Evolutionary conservation across 2,329 filamentous ascomycete genomes (phyloP).

Genomic region (Xylaria sp.): DNA sequence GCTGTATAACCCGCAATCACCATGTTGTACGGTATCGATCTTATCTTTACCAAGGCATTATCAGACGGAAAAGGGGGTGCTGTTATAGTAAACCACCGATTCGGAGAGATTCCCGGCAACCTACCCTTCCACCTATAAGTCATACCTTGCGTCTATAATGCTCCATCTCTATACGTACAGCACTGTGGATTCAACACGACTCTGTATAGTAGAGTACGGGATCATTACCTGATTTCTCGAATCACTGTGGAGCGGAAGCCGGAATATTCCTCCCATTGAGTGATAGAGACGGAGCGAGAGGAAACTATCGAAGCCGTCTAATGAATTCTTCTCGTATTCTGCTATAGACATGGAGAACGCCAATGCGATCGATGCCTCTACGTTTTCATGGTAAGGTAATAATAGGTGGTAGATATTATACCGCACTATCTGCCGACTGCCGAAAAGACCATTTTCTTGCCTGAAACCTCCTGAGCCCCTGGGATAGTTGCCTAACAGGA

Average conservation of each 20-base stretch:
- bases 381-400: background rate
- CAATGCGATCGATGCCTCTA: background rate
- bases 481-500: background rate
- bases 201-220: background rate
- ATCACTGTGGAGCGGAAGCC: background rate
- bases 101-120: background rate
- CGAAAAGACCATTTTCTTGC: background rate
- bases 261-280: background rate
- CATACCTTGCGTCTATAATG: background rate
- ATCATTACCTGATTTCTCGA: background rate
- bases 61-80: background rate
- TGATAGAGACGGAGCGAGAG: constrained; percentile 12
- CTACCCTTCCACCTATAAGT: constrained; percentile 10
- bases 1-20: background rate
- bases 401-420: background rate
- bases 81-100: background rate
- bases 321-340: constrained; percentile 25
- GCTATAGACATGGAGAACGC: constrained; percentile 3
- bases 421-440: constrained; percentile 5
- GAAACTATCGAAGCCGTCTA: constrained; percentile 8
- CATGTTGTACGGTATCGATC: background rate
- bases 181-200: background rate
- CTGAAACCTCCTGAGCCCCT: constrained; percentile 31
- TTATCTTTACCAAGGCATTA: background rate
- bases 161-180: background rate